Base-by-base conservation (phyloP, 1,139 yeast genomes). In the Suhomyces guaymorum region DNA sequence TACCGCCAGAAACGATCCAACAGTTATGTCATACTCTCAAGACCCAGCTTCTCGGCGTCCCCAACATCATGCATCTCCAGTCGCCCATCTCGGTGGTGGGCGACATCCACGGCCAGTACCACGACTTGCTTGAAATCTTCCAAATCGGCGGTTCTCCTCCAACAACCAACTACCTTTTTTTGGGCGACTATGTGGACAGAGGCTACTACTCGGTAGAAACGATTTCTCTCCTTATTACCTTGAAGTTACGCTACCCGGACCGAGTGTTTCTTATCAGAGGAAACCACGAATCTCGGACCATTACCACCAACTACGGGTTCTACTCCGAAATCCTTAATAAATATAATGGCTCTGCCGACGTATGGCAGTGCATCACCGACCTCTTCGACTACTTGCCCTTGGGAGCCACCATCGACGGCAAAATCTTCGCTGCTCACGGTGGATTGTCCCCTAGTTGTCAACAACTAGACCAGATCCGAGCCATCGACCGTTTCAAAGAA, bases 61-160 rank as follows among this genome's bases (percentile, higher is more conserved):
- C 75, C 42, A 94, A 94, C 55, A 95, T 94, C 26, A 87, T 92
- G 39, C 84, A 84, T 30, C 68, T 94, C 7, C 70, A 70, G 28
- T 78, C 95, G 1, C 98, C 98, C 1, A 88, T 94, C 13, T 87
- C 97, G 1, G 89, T 92, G n/a, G 97, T 92, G 4, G 99, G 99
- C 3, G 99, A 92, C 57, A 92, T 94, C 32, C 99, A 92, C 52
- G 98, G 98, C 4, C 99, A 92, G 59, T 92, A 86, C 55, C 95
- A 90, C 57, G 99, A 92, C 58, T 66, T 92, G 38, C 62, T 92
- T 26, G 98, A 92, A 58, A 88, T 92, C 26, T 94, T 92, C 62
- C 77, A 80, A 43, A 90, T 92, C 24, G 97, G 97, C 0, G 98
- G 98, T 0, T 75, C 78, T 36, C 87, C 96, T 5, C 98, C 98